A percentile compares a stretch with the other conserved stretches of the same genome.
phyloP scores from a whole-genome alignment of 495 filamentous ascomycete genomes.

The Penicillium cataractarum region DNA sequence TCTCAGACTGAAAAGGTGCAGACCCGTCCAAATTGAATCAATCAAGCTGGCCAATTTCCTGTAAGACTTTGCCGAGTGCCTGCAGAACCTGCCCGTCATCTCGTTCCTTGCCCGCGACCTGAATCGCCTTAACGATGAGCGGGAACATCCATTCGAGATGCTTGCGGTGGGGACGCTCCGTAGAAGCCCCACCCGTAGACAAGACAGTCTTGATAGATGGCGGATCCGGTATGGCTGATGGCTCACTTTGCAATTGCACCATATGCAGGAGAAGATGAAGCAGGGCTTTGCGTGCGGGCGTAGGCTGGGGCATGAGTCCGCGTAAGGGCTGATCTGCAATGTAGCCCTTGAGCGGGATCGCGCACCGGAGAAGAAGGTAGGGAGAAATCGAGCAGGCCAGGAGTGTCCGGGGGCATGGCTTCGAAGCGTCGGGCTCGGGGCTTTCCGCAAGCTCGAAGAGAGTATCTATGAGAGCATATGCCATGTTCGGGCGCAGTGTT shows the following conservation, averaged over 20 bases:
- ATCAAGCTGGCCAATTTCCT: conserved; percentile 59
- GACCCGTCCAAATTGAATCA: conserved; percentile 1
- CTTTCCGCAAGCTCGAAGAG: conserved; percentile 65
- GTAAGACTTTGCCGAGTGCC: conserved; percentile 67
- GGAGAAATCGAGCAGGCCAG: conserved; percentile 80
- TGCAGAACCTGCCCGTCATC: conserved; percentile 60
- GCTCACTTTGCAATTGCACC: conserved; percentile 68
- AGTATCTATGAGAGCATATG: conserved; percentile 79
- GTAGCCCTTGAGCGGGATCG: conserved; percentile 77
- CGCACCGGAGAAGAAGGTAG: conserved; percentile 80
- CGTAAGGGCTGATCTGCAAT: conserved; percentile 91
- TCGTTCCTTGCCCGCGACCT: conserved; percentile 65
- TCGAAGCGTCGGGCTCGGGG: conserved; percentile 7
- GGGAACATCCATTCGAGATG: conserved; percentile 85
- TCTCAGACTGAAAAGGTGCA: not conserved
- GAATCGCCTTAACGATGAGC: conserved; percentile 70
- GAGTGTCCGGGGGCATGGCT: conserved; percentile 44
- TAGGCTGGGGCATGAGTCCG: conserved; percentile 89
- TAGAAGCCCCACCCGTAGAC: conserved; percentile 13
- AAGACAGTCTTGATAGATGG: conserved; percentile 45
- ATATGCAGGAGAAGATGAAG: conserved; percentile 68
- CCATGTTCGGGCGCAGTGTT: conserved; percentile 68
- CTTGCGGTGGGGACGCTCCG: conserved; percentile 50
- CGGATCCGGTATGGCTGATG: conserved; percentile 69
- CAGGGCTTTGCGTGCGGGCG: conserved; percentile 77